Percentiles rank a stretch among this genome's conserved stretches.
Evolutionary conservation across 2,329 filamentous ascomycete species (phyloP).

Genomic region (Gnomoniopsis sp.): DNA sequence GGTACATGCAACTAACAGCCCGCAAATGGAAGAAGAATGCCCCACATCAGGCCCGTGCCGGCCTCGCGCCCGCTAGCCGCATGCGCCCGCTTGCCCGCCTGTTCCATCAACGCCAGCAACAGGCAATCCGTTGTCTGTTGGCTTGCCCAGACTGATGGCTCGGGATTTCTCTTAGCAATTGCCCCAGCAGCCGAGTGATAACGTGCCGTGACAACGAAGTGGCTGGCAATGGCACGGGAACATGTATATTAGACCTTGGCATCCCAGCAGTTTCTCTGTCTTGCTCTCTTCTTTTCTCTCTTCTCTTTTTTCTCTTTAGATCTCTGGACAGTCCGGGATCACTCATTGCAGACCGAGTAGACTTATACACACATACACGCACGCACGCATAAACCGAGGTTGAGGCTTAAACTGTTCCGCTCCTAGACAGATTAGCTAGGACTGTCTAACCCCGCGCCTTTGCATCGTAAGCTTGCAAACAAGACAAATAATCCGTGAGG

Average conservation of each 20-base stretch:
- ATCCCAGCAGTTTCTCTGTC: background rate
- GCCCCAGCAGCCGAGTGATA: constrained; percentile 1
- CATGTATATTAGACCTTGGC: constrained; percentile 7
- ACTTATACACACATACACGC: background rate
- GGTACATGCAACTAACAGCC: background rate
- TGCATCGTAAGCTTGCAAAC: background rate
- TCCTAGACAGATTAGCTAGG: background rate
- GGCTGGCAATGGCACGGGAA: constrained; percentile 11
- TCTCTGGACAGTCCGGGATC: background rate
- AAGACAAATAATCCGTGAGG: background rate
- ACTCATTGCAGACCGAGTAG: background rate
- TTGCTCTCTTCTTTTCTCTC: background rate
- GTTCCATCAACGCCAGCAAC: background rate
- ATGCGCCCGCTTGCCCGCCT: background rate
- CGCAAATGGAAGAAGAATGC: background rate
- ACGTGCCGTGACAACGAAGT: constrained; percentile 10
- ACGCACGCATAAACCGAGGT: background rate
- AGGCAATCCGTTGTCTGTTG: background rate
- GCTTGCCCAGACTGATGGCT: constrained; percentile 1
- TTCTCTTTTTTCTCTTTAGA: background rate
- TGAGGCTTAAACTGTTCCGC: background rate
- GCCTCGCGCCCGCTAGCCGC: constrained; percentile 9
- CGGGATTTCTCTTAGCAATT: background rate
- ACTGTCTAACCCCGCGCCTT: background rate
- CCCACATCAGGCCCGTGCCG: constrained; percentile 16